Conservation (phyloP, 805 yeast genomes). For the Yamadazyma philogaea region DNA sequence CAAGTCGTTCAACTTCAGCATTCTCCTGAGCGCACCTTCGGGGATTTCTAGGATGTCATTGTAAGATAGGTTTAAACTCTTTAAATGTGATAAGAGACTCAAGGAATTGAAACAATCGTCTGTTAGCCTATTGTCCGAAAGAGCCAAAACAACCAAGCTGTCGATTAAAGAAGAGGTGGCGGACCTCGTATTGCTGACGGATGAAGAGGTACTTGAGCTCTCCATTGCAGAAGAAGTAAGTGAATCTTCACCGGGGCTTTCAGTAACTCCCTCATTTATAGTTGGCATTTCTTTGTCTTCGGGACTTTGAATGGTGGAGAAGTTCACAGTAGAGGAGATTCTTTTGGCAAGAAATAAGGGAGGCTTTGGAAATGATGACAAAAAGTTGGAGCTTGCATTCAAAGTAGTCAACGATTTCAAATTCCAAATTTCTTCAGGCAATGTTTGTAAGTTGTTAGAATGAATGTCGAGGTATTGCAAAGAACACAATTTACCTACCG, state of each 20-base stretch:
- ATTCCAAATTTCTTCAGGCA: constrained; percentile 69
- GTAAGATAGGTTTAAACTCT: constrained; percentile 71
- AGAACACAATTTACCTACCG: constrained; percentile 56
- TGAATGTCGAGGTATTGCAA: constrained; percentile 75
- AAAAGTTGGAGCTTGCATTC: constrained; percentile 71
- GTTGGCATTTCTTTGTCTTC: constrained; percentile 1
- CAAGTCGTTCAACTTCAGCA: constrained; percentile 57
- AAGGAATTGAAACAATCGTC: constrained; percentile 75
- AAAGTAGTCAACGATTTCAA: constrained; percentile 53
- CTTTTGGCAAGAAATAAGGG: constrained; percentile 32
- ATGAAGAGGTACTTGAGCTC: neutral
- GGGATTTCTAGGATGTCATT: constrained; percentile 85
- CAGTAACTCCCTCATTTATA: constrained; percentile 1
- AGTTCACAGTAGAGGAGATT: constrained; percentile 29
- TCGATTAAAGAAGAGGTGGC: constrained; percentile 37
- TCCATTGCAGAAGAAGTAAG: neutral
- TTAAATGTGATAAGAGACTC: constrained; percentile 55
- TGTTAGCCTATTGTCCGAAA: constrained; percentile 80
- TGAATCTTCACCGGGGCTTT: neutral
- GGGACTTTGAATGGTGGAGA: constrained; percentile 10
- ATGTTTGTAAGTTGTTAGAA: constrained; percentile 69
- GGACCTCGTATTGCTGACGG: constrained; percentile 37
- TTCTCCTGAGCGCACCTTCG: constrained; percentile 57
- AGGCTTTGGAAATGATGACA: constrained; percentile 58
- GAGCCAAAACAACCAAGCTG: constrained; percentile 53